phyloP scores from a whole-genome alignment of 2,329 filamentous ascomycete species.

The Beauveria medogensis region DNA sequence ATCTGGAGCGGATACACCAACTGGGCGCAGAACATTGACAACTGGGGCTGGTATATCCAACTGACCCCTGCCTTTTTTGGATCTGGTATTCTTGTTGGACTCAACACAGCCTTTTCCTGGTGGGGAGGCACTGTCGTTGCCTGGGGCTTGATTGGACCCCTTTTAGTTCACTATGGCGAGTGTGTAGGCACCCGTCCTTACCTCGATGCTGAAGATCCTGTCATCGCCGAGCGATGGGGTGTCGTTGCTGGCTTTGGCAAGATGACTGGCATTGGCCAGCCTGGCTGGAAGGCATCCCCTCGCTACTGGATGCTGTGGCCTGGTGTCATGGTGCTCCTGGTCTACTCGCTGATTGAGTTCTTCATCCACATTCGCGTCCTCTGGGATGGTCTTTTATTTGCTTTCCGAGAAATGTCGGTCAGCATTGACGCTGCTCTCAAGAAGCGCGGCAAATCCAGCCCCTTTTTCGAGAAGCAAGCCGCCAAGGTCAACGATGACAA shows the following conservation, averaged over 20 bases:
- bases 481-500: constrained; percentile 24
- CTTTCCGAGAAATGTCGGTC: constrained; percentile 22
- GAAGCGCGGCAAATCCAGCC: constrained; percentile 22
- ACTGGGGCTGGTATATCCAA: constrained; percentile 55
- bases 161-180: constrained; percentile 41
- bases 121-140: constrained; percentile 46
- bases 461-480: constrained; percentile 28
- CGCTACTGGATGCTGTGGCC: constrained; percentile 37
- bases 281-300: constrained; percentile 26
- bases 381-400: constrained; percentile 27
- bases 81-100: constrained; percentile 40
- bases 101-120: constrained; percentile 51
- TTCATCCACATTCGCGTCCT: constrained; percentile 31
- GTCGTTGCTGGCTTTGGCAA: constrained; percentile 22
- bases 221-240: constrained; percentile 22
- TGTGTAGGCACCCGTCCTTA: constrained; percentile 33
- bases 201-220: constrained; percentile 15
- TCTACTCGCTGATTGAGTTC: constrained; percentile 33
- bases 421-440: constrained; percentile 24
- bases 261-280: constrained; percentile 21
- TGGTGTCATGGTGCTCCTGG: constrained; percentile 35
- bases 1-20: constrained; percentile 46
- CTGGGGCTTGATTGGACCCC: constrained; percentile 43
- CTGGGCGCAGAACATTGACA: constrained; percentile 43
- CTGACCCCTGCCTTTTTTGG: constrained; percentile 55